Conservation (phyloP, 306 rosid genomes). For the Ziziphus jujuba region DNA sequence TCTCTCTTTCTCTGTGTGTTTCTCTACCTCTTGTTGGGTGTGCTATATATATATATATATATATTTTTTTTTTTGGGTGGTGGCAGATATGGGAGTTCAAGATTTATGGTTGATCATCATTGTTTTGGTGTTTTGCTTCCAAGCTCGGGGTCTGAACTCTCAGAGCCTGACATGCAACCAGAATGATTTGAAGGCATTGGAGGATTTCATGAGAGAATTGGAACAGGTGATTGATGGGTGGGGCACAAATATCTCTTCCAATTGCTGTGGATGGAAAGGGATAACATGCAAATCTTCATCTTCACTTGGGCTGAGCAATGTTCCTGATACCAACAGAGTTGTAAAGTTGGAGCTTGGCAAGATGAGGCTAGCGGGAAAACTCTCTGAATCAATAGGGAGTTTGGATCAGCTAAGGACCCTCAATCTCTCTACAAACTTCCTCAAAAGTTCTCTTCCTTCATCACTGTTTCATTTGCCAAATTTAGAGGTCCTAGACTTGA, state of each 20-base stretch:
- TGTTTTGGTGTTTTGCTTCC: constrained; percentile 25
- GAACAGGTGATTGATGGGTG: constrained; percentile 8
- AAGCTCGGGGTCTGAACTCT: constrained; percentile 12
- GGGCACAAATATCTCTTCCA: constrained; percentile 22
- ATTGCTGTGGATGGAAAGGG: constrained; percentile 49
- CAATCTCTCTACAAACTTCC: constrained; percentile 43
- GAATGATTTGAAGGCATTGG: constrained; percentile 27
- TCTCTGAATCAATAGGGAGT: constrained; percentile 34
- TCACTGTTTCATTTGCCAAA: constrained; percentile 32
- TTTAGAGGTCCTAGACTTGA: constrained; percentile 37
- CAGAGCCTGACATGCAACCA: constrained; percentile 31
- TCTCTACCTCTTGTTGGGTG: neutral
- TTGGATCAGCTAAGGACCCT: constrained; percentile 41
- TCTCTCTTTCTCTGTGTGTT: too few species aligned
- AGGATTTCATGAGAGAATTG: constrained; percentile 22
- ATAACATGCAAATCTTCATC: constrained; percentile 32
- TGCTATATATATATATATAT: too few species aligned
- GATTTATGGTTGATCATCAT: constrained; percentile 28
- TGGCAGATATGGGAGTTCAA: constrained; percentile 26
- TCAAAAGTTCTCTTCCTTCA: constrained; percentile 30
- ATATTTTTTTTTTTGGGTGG: neutral
- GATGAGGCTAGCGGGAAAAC: constrained; percentile 26
- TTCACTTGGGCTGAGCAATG: constrained; percentile 15
- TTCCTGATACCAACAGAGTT: constrained; percentile 23
- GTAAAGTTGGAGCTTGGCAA: constrained; percentile 33